Evolutionary conservation across 2,329 filamentous ascomycete genomes (phyloP), one percentile per base, ranked within the genome.

Genomic region (Lasiodiplodia sp.): DNA sequence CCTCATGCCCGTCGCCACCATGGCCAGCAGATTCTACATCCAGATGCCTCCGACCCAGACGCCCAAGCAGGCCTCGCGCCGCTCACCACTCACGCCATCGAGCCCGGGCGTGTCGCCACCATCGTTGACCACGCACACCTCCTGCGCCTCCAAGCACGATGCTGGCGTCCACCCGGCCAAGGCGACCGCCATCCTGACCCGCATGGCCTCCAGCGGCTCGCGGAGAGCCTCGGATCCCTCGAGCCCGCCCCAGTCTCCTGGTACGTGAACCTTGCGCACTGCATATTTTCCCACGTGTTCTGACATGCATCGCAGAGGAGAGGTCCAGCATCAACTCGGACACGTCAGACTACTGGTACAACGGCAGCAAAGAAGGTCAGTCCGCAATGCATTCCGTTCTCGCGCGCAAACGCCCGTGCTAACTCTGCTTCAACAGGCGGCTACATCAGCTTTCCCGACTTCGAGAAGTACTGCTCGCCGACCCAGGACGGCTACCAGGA

Each of bases 401-500:
- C 18, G 23, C 5, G 14, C 25, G 11, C 23, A 31, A 56, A 25
- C 38, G 38, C 7, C 64, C 81, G n/a, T 74, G 86, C 83, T 68
- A 63, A 63, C 23, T 51, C 34, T 51, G 44, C 25, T 52, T n/a
- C 47, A 52, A 28, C 28, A 11, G 60, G 60, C 28, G 60, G 60
- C 53, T 92, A 92, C 79, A 89, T 91, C 75, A 92, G 90, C 82
- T 92, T 92, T 76, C 90, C 90, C 18, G 90, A 87, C 77, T 92
- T 92, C 78, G 90, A 92, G 74, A 86, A 88, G 70, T 92, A 85
- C 72, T 81, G 89, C 83, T 53, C 63, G 44, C 28, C 60, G 16
- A 63, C 44, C 38, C 21, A 47, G 16, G 55, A 60, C 47, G 44
- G 40, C 40, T 63, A 68, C 57, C 58, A 68, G 51, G 67, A 68